phyloP scores from a whole-genome alignment of 805 yeast species.

The Myxozyma vanderwaltii region DNA sequence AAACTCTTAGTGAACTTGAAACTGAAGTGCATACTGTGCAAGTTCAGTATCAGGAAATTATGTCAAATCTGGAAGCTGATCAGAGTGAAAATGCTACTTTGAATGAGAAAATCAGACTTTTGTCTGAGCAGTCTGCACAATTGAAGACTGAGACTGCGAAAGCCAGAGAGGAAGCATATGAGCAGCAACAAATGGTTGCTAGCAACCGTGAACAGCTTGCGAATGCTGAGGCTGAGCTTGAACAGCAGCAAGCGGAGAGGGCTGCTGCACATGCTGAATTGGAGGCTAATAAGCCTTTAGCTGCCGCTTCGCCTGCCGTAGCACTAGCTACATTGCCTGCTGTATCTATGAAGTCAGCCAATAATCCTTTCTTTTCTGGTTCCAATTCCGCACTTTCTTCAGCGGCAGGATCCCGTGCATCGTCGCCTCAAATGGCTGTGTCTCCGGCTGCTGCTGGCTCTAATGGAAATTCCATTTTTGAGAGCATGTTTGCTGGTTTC shows the following conservation, averaged over 20 bases:
- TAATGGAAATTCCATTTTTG: constrained; percentile 27
- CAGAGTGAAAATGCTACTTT: constrained; percentile 65
- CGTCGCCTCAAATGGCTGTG: neutral
- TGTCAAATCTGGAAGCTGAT: constrained; percentile 61
- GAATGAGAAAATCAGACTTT: constrained; percentile 66
- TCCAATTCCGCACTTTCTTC: constrained; percentile 36
- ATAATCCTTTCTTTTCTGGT: constrained; percentile 23
- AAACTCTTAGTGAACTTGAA: constrained; percentile 74
- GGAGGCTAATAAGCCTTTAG: constrained; percentile 22
- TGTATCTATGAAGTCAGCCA: neutral
- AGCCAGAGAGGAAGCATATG: constrained; percentile 57
- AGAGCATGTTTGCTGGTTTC: constrained; percentile 23
- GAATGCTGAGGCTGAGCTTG: constrained; percentile 56
- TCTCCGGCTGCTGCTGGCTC: neutral
- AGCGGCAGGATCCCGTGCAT: constrained; percentile 33
- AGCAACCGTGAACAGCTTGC: constrained; percentile 72
- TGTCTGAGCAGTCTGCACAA: constrained; percentile 67
- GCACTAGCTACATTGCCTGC: neutral
- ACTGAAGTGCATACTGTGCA: constrained; percentile 75
- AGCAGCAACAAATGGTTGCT: constrained; percentile 62
- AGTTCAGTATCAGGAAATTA: constrained; percentile 61
- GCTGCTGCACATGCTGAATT: constrained; percentile 33
- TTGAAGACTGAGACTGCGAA: constrained; percentile 58
- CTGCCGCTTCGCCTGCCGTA: constrained; percentile 16
- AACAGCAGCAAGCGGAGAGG: constrained; percentile 50